Conservation (phyloP, 352 stramenopile genomes). For the Phytophthora sp. region DNA sequence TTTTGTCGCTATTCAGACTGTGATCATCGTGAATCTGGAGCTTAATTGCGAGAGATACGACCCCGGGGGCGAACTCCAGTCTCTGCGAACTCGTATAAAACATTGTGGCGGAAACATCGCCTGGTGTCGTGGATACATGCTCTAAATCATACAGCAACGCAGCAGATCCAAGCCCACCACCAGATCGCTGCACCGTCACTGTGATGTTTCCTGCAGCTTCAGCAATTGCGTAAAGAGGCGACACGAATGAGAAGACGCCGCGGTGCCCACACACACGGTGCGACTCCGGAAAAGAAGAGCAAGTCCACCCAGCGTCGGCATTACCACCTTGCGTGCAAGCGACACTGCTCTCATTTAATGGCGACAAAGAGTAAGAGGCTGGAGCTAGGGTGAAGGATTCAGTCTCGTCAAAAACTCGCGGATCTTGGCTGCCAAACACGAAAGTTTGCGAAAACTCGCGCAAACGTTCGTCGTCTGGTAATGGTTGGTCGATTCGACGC, state of each 20-base stretch:
- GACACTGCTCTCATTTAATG: slow-evolving; percentile 63
- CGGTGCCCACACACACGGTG: slow-evolving; percentile 92
- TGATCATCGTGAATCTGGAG: slow-evolving; percentile 94
- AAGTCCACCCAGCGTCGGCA: slow-evolving; percentile 73
- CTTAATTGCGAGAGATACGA: slow-evolving; percentile 88
- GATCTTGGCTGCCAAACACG: slow-evolving; percentile 91
- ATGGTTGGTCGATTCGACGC: slow-evolving; percentile 58
- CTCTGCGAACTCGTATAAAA: slow-evolving; percentile 87
- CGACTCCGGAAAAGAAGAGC: slow-evolving; percentile 47
- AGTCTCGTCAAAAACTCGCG: slow-evolving; percentile 92
- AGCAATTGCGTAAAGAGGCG: slow-evolving; percentile 81
- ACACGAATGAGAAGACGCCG: slow-evolving; percentile 89
- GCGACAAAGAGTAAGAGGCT: slow-evolving; percentile 11
- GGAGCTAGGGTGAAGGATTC: slow-evolving; percentile 78
- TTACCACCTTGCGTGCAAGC: slow-evolving; percentile 67
- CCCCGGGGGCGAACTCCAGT: slow-evolving; percentile 80
- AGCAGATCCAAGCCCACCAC: slow-evolving; percentile 84
- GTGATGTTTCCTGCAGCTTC: slow-evolving; percentile 79
- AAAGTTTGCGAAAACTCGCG: slow-evolving; percentile 92
- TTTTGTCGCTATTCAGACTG: slow-evolving; percentile 66
- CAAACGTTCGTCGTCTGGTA: slow-evolving; percentile 90
- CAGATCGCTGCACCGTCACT: slow-evolving; percentile 86
- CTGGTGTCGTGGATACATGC: slow-evolving; percentile 73
- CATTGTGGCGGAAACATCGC: slow-evolving; percentile 85
- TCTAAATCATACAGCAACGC: slow-evolving; percentile 84